Base-by-base conservation (phyloP, 371 early-diverging fungal genomes). In the Lichtheimia ornata region DNA sequence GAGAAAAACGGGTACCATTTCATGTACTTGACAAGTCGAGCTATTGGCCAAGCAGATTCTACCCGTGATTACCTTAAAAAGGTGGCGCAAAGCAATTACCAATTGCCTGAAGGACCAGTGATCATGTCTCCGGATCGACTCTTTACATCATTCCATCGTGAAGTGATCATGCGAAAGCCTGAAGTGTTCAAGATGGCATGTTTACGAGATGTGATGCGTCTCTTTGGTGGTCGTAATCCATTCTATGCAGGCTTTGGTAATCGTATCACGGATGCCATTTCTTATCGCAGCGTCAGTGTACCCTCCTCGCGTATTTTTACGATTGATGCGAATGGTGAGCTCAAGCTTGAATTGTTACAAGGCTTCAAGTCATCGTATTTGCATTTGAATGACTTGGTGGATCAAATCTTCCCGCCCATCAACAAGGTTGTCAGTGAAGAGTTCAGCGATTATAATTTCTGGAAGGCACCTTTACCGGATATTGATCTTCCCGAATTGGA, bases 191-290 rank as follows among this genome's bases (percentile, higher is more conserved):
- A 99, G 69, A 98, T 97, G 83, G 89, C 94, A 0, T 94, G 94
- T 67, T 74, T 99, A 44, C 84, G 91, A 11, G 94, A 96, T 63
- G 91, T 99, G 45, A 81, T 88, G 57, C 72, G 86, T 6, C 69
- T 98, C 20, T 96, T 96, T 81, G 90, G 81, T 18, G 78, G 80
- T 41, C 71, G 73, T 6, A 87, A 85, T 59, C 95, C 97, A 2
- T 97, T 98, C 67, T 93, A 93, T 73, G 97, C 98, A 3, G 99
- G 99, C 0, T 99, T 99, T 72, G 99, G 99, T 18, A 99, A 99
- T 72, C 88, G 93, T 28, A 89, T 92, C 50, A 94, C 93, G 22
- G 88, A 87, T 53, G 95, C 97, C 13, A 82, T 97, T 40, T 92
- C 96, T 2, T 99, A 99, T 69, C 91, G 96, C 63, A 86, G 89